Conservation (phyloP, 352 stramenopile species). For the Pythium dissotocum region DNA sequence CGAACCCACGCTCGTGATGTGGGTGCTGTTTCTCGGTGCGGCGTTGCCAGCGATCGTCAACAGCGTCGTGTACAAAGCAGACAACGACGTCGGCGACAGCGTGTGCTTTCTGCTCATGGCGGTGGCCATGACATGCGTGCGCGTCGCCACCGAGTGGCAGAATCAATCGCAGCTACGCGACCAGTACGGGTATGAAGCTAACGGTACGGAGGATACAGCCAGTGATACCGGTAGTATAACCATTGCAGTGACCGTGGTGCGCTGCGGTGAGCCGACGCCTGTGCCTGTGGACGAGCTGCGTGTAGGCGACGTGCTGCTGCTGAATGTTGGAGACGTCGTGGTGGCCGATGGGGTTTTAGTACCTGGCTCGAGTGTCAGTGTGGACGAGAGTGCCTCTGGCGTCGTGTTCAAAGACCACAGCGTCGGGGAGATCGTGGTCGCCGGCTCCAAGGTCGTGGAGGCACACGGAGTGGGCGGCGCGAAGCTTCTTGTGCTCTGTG, state of each 20-base stretch:
- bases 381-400: slow-evolving; percentile 30
- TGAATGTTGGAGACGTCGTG: slow-evolving; percentile 16
- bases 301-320: slow-evolving; percentile 13
- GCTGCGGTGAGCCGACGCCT: background rate
- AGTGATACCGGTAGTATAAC: background rate
- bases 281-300: background rate
- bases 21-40: background rate
- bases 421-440: slow-evolving; percentile 67
- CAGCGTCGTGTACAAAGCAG: background rate
- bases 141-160: slow-evolving; percentile 4
- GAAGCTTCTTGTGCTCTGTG: slow-evolving; percentile 79
- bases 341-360: slow-evolving; percentile 33
- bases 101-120: slow-evolving; percentile 10
- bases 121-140: background rate
- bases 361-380: slow-evolving; percentile 27
- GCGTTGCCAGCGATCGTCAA: too few relatives aligned
- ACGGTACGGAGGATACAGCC: too few relatives aligned
- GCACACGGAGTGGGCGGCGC: slow-evolving; percentile 37
- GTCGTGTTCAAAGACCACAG: slow-evolving; percentile 27
- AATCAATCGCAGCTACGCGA: background rate
- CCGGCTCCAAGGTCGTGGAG: slow-evolving; percentile 77
- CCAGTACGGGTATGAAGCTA: background rate
- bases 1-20: background rate
- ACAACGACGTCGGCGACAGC: background rate
- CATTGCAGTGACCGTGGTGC: background rate